Percentiles rank a stretch among this genome's conserved stretches.
Evolutionary conservation across 148 eudicot species (phyloP).

Genomic region (Nepenthes mirabilis): DNA sequence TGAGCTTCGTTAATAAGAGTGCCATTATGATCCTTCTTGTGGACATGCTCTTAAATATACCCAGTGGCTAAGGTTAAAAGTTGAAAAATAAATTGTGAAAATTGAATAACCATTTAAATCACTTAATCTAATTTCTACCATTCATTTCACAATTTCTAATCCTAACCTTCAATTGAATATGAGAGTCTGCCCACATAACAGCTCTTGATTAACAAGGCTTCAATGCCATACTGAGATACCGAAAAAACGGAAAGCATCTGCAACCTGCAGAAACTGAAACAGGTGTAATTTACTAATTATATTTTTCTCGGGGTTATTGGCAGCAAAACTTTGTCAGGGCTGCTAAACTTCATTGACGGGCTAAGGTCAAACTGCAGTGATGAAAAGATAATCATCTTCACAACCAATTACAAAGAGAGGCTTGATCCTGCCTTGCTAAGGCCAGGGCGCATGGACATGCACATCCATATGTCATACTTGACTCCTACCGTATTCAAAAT

Average conservation of each 20-base stretch:
- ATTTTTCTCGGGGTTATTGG: not conserved
- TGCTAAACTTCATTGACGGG: slow-evolving; percentile 13
- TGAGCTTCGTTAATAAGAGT: too few relatives aligned
- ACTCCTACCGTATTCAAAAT: slow-evolving; percentile 7
- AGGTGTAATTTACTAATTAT: not conserved
- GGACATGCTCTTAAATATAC: too few relatives aligned
- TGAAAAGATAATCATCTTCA: slow-evolving; percentile 9
- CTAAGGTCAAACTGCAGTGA: slow-evolving; percentile 12
- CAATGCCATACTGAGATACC: not conserved
- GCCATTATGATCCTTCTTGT: too few relatives aligned
- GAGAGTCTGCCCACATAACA: too few relatives aligned
- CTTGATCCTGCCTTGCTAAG: slow-evolving; percentile 10
- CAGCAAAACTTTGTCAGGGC: slow-evolving; percentile 8
- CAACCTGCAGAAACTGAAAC: not conserved
- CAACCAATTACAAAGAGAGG: slow-evolving; percentile 11
- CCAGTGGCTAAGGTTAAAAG: too few relatives aligned
- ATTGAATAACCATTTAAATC: too few relatives aligned
- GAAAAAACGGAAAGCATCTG: not conserved
- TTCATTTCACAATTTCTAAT: too few relatives aligned
- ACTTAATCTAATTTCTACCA: too few relatives aligned
- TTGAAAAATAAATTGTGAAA: too few relatives aligned
- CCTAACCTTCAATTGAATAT: too few relatives aligned
- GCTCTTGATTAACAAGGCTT: not conserved
- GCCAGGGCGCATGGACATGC: slow-evolving; percentile 15
- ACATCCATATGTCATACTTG: slow-evolving; percentile 12